Evolutionary conservation across 768 basidiomycete genomes (phyloP).

Genomic region (Tylopilus rubrobrunneus): DNA sequence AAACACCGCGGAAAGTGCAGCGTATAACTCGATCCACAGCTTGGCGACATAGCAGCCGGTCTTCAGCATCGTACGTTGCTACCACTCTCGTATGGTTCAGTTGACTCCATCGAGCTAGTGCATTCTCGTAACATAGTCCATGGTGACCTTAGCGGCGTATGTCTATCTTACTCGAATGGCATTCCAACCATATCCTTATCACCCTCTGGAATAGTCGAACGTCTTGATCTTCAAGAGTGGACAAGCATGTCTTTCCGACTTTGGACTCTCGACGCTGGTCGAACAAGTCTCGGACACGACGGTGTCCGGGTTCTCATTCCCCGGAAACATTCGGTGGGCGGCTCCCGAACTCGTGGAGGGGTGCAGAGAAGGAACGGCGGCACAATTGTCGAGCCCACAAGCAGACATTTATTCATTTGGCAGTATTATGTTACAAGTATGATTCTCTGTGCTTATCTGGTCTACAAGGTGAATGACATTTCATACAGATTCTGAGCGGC

Average conservation of each 20-base stretch:
- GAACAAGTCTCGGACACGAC: constrained; percentile 7
- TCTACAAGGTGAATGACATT: neutral
- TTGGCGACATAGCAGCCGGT: constrained; percentile 22
- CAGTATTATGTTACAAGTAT: constrained; percentile 28
- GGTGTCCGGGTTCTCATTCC: constrained; percentile 7
- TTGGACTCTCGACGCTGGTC: constrained; percentile 26
- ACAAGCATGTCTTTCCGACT: constrained; percentile 27
- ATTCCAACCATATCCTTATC: neutral
- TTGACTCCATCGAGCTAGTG: constrained; percentile 11
- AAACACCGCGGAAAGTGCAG: neutral
- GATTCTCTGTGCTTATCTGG: neutral
- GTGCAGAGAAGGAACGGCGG: neutral
- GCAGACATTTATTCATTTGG: constrained; percentile 31
- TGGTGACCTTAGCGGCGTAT: constrained; percentile 38
- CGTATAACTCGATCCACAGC: constrained; percentile 13
- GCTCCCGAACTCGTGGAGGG: constrained; percentile 24
- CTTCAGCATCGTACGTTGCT: constrained; percentile 17
- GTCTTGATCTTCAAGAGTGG: constrained; percentile 14
- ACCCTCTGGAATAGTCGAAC: constrained; percentile 12
- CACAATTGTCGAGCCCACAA: constrained; percentile 9
- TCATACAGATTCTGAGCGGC: constrained; percentile 18
- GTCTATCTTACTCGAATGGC: neutral
- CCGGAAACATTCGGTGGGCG: constrained; percentile 29
- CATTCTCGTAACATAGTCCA: constrained; percentile 29
- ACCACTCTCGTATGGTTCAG: neutral